Evolutionary conservation across 2,329 filamentous ascomycete species (phyloP), one percentile per base, ranked within the genome.

Genomic region (Microdochium nivale): DNA sequence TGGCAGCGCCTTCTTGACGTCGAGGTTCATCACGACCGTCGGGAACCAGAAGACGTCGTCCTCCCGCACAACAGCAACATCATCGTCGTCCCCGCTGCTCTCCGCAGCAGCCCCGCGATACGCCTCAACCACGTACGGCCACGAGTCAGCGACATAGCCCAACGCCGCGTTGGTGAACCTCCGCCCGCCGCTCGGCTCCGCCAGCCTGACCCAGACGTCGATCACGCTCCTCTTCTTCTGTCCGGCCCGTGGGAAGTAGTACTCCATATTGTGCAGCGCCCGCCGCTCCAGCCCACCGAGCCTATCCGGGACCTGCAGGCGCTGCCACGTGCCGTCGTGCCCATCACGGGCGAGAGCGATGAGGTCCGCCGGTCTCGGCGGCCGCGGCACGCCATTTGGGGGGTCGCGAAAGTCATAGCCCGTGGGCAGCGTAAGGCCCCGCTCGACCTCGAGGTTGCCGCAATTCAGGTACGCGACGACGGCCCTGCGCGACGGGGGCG

Each of bases 1-100:
- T 0, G 85, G 85, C 49, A 88, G 62, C n/a, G 73, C 65, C 63
- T 87, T 88, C 72, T 88, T 89, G 50, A 88, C 70, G 59, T 89
- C 86, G 40, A 89, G 60, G 65, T 86, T 88, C 58, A 88, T 63
- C 49, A 83, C 65, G 27, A 88, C 63, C 1, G 85, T 88, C 9
- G 83, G 83, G 65, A 84, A 86, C 83, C 83, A 87, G 58, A 75
- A 79, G 24, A 33, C 4, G 60, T 56, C 23, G 62, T 62, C 35
- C 53, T 58, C 32, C 51, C 56, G 51, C 46, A 55, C 54, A 53
- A 55, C 21, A 58, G 9, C 32, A 25, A 9, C 13, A 32, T 19
- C 24, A 44, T 8, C 16, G 25, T 25, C n/a, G 49, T 19, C 33
- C 21, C 23, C 9, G 33, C n/a, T 55, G 43, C 24, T 54, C 49